A percentile compares a stretch with the other conserved stretches of the same genome.
Conservation (phyloP, 208 protist genomes). For the Trypanosoma caninum region DNA sequence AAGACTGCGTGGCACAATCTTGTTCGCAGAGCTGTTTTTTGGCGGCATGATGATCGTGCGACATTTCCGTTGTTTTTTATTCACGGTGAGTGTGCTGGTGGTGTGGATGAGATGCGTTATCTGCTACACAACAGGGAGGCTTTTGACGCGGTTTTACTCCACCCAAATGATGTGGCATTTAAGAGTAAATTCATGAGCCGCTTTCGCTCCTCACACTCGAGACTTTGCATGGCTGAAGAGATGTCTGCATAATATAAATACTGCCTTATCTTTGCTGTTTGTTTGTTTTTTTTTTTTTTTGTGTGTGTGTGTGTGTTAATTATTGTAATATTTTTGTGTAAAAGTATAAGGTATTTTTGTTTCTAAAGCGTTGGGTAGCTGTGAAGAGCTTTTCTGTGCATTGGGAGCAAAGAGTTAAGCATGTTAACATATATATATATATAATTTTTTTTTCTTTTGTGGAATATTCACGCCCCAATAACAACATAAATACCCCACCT, state of each 20-base stretch:
- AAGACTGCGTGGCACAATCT: conserved; percentile 4
- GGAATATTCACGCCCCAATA: background rate
- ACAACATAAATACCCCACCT: too few relatives aligned
- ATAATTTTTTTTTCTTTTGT: conserved; percentile 1
- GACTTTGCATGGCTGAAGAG: conserved; percentile 66
- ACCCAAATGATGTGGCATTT: conserved; percentile 71
- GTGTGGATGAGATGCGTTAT: conserved; percentile 58
- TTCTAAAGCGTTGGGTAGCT: too few relatives aligned
- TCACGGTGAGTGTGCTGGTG: conserved; percentile 65
- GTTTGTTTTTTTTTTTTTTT: conserved; percentile 3
- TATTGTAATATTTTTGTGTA: too few relatives aligned
- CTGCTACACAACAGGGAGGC: conserved; percentile 63
- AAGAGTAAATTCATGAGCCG: conserved; percentile 71
- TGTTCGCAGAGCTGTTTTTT: conserved; percentile 14
- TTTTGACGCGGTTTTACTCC: conserved; percentile 73
- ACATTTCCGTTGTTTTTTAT: conserved; percentile 56
- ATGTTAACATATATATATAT: too few relatives aligned
- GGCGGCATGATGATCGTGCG: conserved; percentile 1
- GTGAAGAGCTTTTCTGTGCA: too few relatives aligned
- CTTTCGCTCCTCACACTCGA: conserved; percentile 48
- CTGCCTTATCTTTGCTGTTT: background rate
- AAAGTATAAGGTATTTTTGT: too few relatives aligned
- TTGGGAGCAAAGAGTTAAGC: too few relatives aligned
- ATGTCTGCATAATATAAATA: conserved; percentile 11
- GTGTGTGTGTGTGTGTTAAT: background rate